These are phyloP conservation scores for Fusarium fracticaudum DNA, from an alignment of 2,329 filamentous ascomycete species.

Conservation along the genomic window DNA sequence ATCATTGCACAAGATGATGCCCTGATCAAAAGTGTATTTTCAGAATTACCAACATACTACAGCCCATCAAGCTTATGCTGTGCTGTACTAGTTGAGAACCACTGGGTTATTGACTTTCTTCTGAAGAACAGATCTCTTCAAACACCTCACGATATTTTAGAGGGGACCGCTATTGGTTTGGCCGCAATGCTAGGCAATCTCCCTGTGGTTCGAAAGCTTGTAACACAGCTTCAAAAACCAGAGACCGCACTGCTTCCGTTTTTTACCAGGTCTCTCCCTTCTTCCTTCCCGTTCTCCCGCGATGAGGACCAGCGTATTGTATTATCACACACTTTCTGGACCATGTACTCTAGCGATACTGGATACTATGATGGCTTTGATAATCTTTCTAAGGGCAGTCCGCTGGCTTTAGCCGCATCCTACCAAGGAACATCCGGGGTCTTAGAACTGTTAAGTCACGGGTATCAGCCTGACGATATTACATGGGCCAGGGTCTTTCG, in stretches of 20 bases:
- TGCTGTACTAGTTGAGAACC: background rate
- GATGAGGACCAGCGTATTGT: too few relatives aligned
- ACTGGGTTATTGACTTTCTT: background rate
- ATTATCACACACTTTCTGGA: too few relatives aligned
- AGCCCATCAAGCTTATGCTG: background rate
- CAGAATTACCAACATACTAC: background rate
- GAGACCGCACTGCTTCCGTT: background rate
- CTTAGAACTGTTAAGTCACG: background rate
- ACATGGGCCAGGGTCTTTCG: background rate
- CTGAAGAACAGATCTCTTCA: fast-evolving
- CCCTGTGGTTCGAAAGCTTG: background rate
- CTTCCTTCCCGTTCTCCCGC: too few relatives aligned
- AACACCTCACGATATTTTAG: fast-evolving
- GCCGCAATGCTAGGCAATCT: background rate
- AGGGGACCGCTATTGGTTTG: background rate
- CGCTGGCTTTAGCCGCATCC: background rate
- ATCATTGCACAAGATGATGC: fast-evolving
- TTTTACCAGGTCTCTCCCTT: too few relatives aligned
- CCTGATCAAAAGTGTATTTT: background rate
- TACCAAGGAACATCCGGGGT: fast-evolving
- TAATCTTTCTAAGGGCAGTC: background rate
- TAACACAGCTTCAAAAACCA: background rate
- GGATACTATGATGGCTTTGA: too few relatives aligned
- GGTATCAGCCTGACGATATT: background rate
- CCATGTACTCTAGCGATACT: too few relatives aligned